A percentile compares a stretch with the other conserved stretches of the same genome.
These are phyloP conservation scores for Fraxinus albicans DNA, from an alignment of 305 asterid species.

Conservation along the genomic window DNA sequence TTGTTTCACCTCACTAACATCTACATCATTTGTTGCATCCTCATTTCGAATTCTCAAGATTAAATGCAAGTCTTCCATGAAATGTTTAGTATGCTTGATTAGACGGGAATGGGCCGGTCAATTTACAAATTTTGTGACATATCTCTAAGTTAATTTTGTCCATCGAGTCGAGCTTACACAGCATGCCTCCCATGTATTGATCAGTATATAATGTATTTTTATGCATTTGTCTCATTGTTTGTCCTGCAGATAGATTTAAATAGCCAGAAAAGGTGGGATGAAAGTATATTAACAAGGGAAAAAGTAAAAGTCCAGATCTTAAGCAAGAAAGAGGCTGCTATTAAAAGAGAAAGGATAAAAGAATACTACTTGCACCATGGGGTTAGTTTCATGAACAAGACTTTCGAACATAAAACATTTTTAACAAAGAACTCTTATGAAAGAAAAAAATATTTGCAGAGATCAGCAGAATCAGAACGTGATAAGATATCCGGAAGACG, in stretches of 20 bases:
- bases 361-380: conserved; percentile 80
- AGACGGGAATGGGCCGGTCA: neutral
- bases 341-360: conserved; percentile 69
- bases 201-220: neutral
- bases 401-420: conserved; percentile 8
- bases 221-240: neutral
- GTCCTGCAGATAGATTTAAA: conserved; percentile 60
- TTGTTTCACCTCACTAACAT: neutral
- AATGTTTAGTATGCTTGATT: neutral
- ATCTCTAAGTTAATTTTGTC: neutral
- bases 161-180: neutral
- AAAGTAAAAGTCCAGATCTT: conserved; percentile 51
- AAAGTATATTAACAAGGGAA: conserved; percentile 59
- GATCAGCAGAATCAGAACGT: conserved; percentile 80
- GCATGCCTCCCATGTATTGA: neutral
- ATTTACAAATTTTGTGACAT: neutral
- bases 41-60: too few relatives aligned
- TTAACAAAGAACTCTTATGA: conserved; percentile 9
- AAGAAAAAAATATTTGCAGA: conserved; percentile 42
- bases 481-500: conserved; percentile 52
- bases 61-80: neutral
- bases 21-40: neutral
- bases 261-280: conserved; percentile 86
- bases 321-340: conserved; percentile 67
- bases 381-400: conserved; percentile 39